Evolutionary conservation across 345 rosid species (phyloP), one percentile per base, ranked within the genome.

Genomic region (Psidium guajava): DNA sequence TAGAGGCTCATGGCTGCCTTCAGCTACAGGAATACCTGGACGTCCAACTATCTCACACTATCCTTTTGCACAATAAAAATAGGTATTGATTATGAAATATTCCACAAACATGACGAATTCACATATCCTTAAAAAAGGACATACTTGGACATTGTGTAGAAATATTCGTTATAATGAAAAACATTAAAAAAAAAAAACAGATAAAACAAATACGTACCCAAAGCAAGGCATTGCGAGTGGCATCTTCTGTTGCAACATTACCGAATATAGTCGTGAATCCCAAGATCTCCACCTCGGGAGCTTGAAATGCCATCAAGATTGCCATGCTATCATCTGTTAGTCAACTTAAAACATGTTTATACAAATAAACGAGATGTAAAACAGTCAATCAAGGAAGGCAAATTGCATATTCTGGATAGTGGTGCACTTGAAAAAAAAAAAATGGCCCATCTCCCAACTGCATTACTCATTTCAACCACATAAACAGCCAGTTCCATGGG

Each of bases 41-140:
- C 89, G 86, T 57, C 98, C 99, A 88, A 96, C 98, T 9, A 97
- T 93, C 94, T 95, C 98, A 94, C 96, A 97, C 99, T 97, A 91
- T 93, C 95, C 94, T 91, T 94, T 94, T 90, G 89, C 90, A 93
- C 85, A 92, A 86, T 28, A 85, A 87, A 87, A 91, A 86, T n/a
- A 64, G 83, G 84, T 88, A 84, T 81, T 83, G 96, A 94, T 93
- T 92, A 93, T 88, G 89, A 75, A 93, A 87, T 83, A 89, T 87
- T 81, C 90, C 85, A 84, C 74, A 87, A 53, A 55, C 22, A 81
- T 5, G 9, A 82, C 9, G 69, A 84, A 86, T 21, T 59, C 50
- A 11, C 32, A 12, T 28, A 57, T 59, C 57, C 27, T 54, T 8
- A 15, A 49, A 80, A 69, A 8, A 69, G 47, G 21, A 73, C 21